Conservation (phyloP, 2,329 filamentous ascomycete species). For the Fusarium humuli region DNA sequence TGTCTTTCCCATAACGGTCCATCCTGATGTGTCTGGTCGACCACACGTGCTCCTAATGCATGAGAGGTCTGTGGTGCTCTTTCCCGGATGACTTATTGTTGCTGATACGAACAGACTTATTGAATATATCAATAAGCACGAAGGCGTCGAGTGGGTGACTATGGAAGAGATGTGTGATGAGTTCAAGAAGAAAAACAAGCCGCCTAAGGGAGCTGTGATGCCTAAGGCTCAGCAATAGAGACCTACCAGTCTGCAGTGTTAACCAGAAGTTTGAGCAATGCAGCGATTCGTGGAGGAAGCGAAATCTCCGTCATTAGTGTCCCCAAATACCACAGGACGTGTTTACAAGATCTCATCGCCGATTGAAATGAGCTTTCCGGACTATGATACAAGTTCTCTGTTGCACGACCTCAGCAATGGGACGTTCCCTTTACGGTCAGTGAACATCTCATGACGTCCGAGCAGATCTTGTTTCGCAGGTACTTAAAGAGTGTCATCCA, state of each 20-base stretch:
- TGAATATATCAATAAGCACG: constrained; percentile 73
- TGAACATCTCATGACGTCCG: neutral
- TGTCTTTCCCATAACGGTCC: constrained; percentile 81
- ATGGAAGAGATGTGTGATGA: constrained; percentile 79
- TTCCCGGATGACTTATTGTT: rapidly evolving
- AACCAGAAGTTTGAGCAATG: neutral
- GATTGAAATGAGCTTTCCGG: neutral
- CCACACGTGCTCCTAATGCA: constrained; percentile 81
- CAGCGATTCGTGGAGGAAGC: neutral
- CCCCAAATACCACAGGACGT: neutral
- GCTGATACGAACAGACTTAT: constrained; percentile 55
- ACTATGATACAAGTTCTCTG: neutral
- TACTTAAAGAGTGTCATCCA: neutral
- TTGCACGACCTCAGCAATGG: neutral
- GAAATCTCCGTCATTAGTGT: neutral
- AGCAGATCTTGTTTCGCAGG: neutral
- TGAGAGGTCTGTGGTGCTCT: constrained; percentile 55
- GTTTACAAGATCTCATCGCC: neutral
- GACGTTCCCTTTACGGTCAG: neutral
- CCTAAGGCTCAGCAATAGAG: neutral
- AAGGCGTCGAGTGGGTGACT: constrained; percentile 73
- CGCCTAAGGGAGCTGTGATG: constrained; percentile 65
- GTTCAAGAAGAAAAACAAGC: constrained; percentile 74
- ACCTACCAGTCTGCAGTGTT: neutral
- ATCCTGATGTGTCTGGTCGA: constrained; percentile 77